Evolutionary conservation across 164 flowering plant genomes (phyloP), one percentile per base, ranked within the genome.

Genomic region (Santalum album): DNA sequence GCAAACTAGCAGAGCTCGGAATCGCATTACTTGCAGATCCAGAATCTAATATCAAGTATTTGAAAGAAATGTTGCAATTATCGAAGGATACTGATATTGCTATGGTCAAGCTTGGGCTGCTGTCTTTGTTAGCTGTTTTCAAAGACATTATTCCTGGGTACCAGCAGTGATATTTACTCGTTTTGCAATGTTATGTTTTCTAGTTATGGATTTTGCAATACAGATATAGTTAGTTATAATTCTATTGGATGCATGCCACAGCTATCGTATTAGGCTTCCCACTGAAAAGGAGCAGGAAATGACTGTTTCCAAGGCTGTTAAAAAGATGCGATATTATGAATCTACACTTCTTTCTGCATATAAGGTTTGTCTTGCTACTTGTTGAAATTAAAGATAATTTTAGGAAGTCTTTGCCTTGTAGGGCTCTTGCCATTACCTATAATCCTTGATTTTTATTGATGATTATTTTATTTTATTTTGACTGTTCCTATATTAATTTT

Each of bases 121-220:
- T 81, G 3, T 94, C 97, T 5, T 64, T 84, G 60, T 69, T 84
- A 77, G 87, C 90, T 54, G 90, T 87, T 56, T 94, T 87, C 62
- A 94, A 78, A 62, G 99, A 94, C 71, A 81, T 94, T 24, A 87
- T 94, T 58, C 99, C 99, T 61, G 99, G 99, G 97, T 9, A 16
- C 29, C 22, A 1, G 17, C 0, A 10, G 17, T 15, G n/a, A n/a
- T n/a, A n/a, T n/a, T n/a, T n/a, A n/a, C n/a, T n/a, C n/a, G 40
- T 46, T 15, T 52, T 2, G 29, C 61, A 0, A 22, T 65, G 11
- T 56, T 16, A 2, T 23, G 5, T 14, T 21, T 10, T 23, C 25
- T 3, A 11, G 6, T 23, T 48, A 10, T 22, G 7, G 3, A 23
- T 48, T 48, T 3, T 23, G 35, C 20, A 25, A 2, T 6, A 21